Percentiles rank a stretch among this genome's conserved stretches.
Conservation (phyloP, 208 protist species). For the Borovskyia barvae region DNA sequence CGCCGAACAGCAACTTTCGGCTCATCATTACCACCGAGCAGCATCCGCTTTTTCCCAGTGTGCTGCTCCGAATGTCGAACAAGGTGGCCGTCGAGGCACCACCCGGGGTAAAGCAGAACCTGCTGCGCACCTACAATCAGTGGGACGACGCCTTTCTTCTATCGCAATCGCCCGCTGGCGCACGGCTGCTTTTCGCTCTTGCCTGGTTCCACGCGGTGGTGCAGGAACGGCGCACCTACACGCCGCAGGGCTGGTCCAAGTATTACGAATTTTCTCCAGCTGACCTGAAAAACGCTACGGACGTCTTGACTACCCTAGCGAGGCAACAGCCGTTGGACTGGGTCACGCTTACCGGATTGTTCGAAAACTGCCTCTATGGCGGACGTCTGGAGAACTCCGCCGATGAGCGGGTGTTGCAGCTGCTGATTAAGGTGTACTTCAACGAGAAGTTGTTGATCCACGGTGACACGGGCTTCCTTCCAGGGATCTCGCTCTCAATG, state of each 20-base stretch:
- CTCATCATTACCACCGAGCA: constrained; percentile 96
- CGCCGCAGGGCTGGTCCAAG: constrained; percentile 97
- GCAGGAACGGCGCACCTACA: constrained; percentile 96
- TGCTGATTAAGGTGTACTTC: constrained; percentile 84
- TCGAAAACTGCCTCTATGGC: constrained; percentile 95
- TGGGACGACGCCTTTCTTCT: constrained; percentile 75
- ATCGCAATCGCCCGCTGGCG: constrained; percentile 27
- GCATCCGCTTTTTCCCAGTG: constrained; percentile 91
- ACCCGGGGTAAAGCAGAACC: constrained; percentile 95
- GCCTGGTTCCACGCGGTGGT: constrained; percentile 96
- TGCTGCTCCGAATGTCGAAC: constrained; percentile 91
- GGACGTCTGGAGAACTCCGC: constrained; percentile 93
- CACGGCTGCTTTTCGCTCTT: constrained; percentile 91
- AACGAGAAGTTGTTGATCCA: constrained; percentile 51
- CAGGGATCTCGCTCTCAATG: constrained; percentile 44
- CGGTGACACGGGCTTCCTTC: constrained; percentile 34
- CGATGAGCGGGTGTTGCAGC: constrained; percentile 85
- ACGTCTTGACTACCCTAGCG: constrained; percentile 74
- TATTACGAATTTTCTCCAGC: constrained; percentile 96
- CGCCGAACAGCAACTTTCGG: constrained; percentile 90
- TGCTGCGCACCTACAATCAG: constrained; percentile 90
- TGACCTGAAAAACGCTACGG: constrained; percentile 92
- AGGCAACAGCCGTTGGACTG: constrained; percentile 69
- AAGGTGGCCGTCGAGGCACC: constrained; percentile 97
- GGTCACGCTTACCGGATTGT: constrained; percentile 88